Conservation (phyloP, 768 basidiomycete genomes). For the Lanmaoa rubissima region DNA sequence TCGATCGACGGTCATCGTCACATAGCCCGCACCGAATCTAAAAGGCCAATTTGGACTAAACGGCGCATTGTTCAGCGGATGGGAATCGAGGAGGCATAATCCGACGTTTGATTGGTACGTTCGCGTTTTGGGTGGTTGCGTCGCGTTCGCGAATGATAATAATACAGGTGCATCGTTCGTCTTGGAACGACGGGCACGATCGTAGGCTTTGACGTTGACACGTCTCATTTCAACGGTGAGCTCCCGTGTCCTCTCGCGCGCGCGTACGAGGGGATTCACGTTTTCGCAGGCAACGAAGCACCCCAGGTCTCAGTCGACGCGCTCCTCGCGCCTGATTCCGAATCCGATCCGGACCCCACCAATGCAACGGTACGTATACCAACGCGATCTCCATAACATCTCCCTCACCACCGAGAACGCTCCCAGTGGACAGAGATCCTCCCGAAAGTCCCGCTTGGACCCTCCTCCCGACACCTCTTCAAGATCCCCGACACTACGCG, state of each 20-base stretch:
- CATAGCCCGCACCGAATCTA: slow-evolving; percentile 78
- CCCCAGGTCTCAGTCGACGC: slow-evolving; percentile 78
- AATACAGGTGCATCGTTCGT: slow-evolving; percentile 80
- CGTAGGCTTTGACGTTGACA: slow-evolving; percentile 90
- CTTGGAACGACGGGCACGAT: slow-evolving; percentile 76
- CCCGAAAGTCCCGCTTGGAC: slow-evolving; percentile 73
- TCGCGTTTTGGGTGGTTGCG: neutral
- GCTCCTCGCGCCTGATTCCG: slow-evolving; percentile 42
- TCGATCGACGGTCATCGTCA: neutral
- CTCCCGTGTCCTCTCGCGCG: slow-evolving; percentile 1
- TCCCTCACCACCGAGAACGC: neutral
- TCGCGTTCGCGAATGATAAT: neutral
- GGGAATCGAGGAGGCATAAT: slow-evolving; percentile 93
- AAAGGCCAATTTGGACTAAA: slow-evolving; percentile 98
- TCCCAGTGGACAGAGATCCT: slow-evolving; percentile 78
- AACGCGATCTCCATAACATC: neutral
- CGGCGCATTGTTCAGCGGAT: slow-evolving; percentile 91
- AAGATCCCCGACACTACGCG: slow-evolving; percentile 50
- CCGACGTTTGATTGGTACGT: slow-evolving; percentile 81
- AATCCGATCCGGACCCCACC: slow-evolving; percentile 41
- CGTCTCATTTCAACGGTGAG: slow-evolving; percentile 87
- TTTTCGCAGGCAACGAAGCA: slow-evolving; percentile 70
- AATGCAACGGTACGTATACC: slow-evolving; percentile 52
- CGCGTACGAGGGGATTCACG: too few species aligned
- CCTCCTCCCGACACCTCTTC: slow-evolving; percentile 88